A percentile compares a stretch with the other conserved stretches of the same genome.
Evolutionary conservation across 768 basidiomycete genomes (phyloP).

Genomic region (Galerina marginata): DNA sequence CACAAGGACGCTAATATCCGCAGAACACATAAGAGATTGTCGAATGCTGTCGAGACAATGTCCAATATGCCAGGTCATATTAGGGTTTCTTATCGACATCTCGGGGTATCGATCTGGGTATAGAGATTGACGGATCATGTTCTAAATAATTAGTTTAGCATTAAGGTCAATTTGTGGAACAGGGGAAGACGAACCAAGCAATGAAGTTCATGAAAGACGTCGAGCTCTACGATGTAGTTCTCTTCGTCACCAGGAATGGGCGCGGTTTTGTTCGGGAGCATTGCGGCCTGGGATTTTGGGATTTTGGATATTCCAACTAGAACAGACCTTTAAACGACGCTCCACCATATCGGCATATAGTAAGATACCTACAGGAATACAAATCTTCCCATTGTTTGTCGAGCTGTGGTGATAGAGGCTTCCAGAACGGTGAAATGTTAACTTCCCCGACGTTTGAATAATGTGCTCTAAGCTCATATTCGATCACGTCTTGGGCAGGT

Average conservation of each 20-base stretch:
- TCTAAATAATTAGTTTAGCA: constrained; percentile 7
- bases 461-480: neutral
- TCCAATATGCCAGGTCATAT: constrained; percentile 19
- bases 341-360: no score
- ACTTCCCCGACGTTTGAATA: neutral
- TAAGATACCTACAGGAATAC: neutral
- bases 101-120: constrained; percentile 20
- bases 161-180: neutral
- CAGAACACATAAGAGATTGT: constrained; percentile 23
- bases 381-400: constrained; percentile 4
- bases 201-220: constrained; percentile 32
- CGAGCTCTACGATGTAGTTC: constrained; percentile 24
- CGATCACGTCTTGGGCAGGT: neutral
- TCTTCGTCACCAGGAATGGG: constrained; percentile 22
- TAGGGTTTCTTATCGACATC: constrained; percentile 5
- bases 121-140: constrained; percentile 22
- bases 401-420: neutral
- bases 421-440: neutral
- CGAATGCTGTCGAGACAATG: constrained; percentile 27
- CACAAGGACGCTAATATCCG: constrained; percentile 20
- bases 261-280: constrained; percentile 28
- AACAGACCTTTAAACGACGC: neutral
- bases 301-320: constrained; percentile 15
- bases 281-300: constrained; percentile 23
- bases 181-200: constrained; percentile 18